A percentile compares a stretch with the other conserved stretches of the same genome.
These are phyloP conservation scores for Saccharomycopsis crataegensis DNA, from an alignment of 1,139 yeast genomes.

Conservation along the genomic window DNA sequence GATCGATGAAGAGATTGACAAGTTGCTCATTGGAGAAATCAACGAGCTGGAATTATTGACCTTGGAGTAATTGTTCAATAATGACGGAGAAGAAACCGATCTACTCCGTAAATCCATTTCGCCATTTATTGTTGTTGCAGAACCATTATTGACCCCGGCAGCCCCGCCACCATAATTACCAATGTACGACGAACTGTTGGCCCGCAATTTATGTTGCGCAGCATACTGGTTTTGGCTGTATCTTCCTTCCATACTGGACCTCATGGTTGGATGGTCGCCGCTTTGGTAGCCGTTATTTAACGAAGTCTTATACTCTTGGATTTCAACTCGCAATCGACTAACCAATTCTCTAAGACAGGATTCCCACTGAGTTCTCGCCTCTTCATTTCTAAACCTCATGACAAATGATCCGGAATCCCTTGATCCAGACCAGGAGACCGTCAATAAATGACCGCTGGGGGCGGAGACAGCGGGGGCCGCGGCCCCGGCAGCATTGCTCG, in stretches of 20 bases:
- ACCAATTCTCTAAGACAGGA: slow-evolving; percentile 40
- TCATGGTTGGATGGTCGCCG: not conserved
- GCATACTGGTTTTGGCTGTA: not conserved
- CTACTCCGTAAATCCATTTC: not conserved
- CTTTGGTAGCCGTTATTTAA: not conserved
- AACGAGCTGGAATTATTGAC: not conserved
- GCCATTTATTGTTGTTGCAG: not conserved
- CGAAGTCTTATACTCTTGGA: slow-evolving; percentile 22
- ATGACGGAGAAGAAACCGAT: slow-evolving; percentile 7
- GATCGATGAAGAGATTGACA: not conserved
- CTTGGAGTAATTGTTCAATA: not conserved
- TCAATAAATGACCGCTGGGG: slow-evolving; percentile 37
- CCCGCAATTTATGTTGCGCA: not conserved
- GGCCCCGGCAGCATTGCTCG: not conserved
- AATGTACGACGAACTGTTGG: slow-evolving; percentile 4
- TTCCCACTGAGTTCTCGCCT: slow-evolving; percentile 66
- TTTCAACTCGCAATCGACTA: slow-evolving; percentile 31
- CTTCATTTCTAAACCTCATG: slow-evolving; percentile 63
- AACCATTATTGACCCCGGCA: not conserved
- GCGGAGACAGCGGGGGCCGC: not conserved
- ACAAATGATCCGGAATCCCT: slow-evolving; percentile 72
- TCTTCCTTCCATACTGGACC: not conserved
- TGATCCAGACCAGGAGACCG: slow-evolving; percentile 72
- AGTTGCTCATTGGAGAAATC: slow-evolving; percentile 3
- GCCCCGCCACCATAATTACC: not conserved